Conservation (phyloP, 441 rosid genomes). For the Aquilaria agallochum region DNA sequence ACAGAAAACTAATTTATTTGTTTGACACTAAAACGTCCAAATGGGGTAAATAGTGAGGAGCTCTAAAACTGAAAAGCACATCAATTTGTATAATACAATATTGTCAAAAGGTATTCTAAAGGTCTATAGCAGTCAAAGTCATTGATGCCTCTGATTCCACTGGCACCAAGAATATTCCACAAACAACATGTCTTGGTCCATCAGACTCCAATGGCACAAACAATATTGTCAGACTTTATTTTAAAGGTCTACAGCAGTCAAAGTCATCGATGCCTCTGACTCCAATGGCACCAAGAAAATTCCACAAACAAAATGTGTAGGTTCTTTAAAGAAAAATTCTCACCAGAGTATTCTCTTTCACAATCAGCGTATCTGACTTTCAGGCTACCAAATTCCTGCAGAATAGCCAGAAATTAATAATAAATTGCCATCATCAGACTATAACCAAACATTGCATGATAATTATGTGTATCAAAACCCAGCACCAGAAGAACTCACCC, state of each 20-base stretch:
- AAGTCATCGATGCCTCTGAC: no score
- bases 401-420: constrained; percentile 11
- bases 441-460: constrained; percentile 4
- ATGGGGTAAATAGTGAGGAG: no score
- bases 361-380: constrained; percentile 75
- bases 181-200: no score
- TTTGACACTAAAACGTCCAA: no score
- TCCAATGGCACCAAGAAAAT: background rate
- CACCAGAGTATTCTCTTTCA: constrained; percentile 60
- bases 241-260: no score
- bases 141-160: no score
- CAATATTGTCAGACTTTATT: background rate
- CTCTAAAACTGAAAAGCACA: no score
- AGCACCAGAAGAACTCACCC: constrained; percentile 48
- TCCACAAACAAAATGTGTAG: constrained; percentile 4
- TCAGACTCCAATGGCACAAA: background rate
- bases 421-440: constrained; percentile 2
- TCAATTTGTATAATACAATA: no score
- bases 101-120: no score
- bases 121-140: no score
- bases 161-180: no score
- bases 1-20: no score
- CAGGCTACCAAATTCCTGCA: constrained; percentile 57
- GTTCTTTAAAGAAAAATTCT: constrained; percentile 15
- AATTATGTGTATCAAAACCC: background rate